Evolutionary conservation across 2,329 filamentous ascomycete genomes (phyloP), one percentile per base, ranked within the genome.

Genomic region (Epichloe uncinata): DNA sequence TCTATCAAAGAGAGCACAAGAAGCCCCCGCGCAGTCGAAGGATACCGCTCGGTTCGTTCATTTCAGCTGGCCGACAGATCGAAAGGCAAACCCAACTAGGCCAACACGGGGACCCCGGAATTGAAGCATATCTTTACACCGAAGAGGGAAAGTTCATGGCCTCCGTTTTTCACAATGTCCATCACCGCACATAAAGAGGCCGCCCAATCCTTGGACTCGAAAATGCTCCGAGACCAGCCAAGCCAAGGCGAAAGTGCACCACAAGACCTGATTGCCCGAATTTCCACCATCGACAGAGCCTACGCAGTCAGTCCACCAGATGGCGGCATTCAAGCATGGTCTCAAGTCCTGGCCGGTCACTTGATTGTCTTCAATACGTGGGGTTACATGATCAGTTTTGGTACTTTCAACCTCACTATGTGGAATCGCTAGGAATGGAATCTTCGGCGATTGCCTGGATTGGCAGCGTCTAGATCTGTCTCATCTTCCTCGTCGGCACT

Each of bases 391-490:
- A 68, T 64, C 48, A 64, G 66, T 49, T 71, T 67, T 52, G 67
- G 58, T 50, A 68, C 56, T 71, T 60, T 56, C 68, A 60, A 54
- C 63, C 67, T 2, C 63, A 69, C 55, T 73, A 73, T 53, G 56
- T 60, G 4, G 43, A 57, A 0, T 53, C 55, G 20, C 61, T 71
- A 13, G 51, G 57, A 0, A 57, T 62, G 2, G 58, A 62, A 4
- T 55, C 65, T 0, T 66, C 69, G 2, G 60, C 63, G 13, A 64
- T 75, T 20, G 68, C 73, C 1, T 76, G 73, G 73, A 69, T 76
- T 16, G 73, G 72, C 3, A 72, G 71, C 15, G 54, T 75, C 1
- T 69, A 75, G 52, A 62, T 69, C 9, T 73, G 67, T 16, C 61
- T 74, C 18, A 57, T 72, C 20, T 68, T 68, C 47, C 58, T 65